Evolutionary conservation across 805 yeast genomes (phyloP), one percentile per base, ranked within the genome.

Genomic region (Metschnikowia lachancei): DNA sequence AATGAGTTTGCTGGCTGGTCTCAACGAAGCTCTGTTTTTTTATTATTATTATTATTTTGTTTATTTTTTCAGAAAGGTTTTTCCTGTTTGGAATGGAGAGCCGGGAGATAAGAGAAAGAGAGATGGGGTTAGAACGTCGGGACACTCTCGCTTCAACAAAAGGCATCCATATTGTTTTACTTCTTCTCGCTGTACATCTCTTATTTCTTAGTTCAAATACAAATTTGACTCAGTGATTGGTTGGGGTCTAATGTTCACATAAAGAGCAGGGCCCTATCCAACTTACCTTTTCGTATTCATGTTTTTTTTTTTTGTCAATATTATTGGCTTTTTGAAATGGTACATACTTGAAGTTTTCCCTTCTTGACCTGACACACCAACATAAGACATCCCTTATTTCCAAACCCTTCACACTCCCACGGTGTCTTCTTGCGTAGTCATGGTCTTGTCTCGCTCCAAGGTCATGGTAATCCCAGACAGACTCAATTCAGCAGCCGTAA

Each of bases 371-470:
- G n/a, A n/a, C n/a, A n/a, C n/a, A n/a, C n/a, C n/a, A n/a, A n/a
- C n/a, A n/a, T n/a, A 26, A 26, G 29, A 26, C 8, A 26, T 11
- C 29, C 29, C 8, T 11, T 26, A 8, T 26, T 8, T 26, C 29
- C 29, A 11, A 26, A 8, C 32, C 32, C 13, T 29, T 12, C 10
- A 36, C 10, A 18, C 26, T 18, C 20, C n/a, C 13, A 6, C 18
- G 26, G 19, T 7, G 33, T 26, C 26, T 6, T 28, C 36, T 36
- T 41, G 47, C 11, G 42, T 41, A 30, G 19, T 20, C 41, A 47
- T 35, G 12, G 30, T 29, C 36, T 47, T 43, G 40, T 53, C 57
- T 28, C 47, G 40, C 44, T 51, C 55, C 41, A 53, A 36, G 10
- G 45, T 16, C 38, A 53, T 28, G n/a, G 35, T 33, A 12, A 52